Evolutionary conservation across 164 flowering plant genomes (phyloP).

Genomic region (Taxillus chinensis): DNA sequence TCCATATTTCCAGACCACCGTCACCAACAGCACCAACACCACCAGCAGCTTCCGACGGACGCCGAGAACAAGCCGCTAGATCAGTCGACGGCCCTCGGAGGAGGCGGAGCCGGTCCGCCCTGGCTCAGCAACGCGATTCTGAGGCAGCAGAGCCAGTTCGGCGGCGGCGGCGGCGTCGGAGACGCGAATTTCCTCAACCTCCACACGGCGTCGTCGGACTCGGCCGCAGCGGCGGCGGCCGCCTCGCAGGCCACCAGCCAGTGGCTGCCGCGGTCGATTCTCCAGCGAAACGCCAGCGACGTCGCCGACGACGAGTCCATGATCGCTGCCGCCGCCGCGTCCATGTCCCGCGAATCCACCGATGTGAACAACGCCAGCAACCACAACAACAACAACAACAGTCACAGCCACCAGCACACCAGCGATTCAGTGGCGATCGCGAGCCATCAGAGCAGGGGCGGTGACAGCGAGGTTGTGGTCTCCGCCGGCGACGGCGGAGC

Average conservation of each 20-base stretch:
- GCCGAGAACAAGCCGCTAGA: constrained; percentile 9
- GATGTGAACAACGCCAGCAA: constrained; percentile 13
- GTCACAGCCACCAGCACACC: background rate
- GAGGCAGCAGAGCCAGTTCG: constrained; percentile 21
- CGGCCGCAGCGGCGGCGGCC: constrained; percentile 10
- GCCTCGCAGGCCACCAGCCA: constrained; percentile 14
- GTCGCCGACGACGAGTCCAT: constrained; percentile 20
- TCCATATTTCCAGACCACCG: constrained; percentile 12
- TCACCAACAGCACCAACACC: background rate
- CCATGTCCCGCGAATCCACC: constrained; percentile 27
- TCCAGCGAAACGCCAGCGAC: constrained; percentile 24
- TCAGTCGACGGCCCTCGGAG: constrained; percentile 10
- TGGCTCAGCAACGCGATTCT: constrained; percentile 56
- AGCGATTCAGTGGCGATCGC: background rate
- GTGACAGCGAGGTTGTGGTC: constrained; percentile 9
- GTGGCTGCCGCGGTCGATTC: constrained; percentile 35
- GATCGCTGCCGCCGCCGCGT: constrained; percentile 19
- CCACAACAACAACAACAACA: constrained; percentile 8
- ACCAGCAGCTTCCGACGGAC: constrained; percentile 9
- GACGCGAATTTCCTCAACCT: constrained; percentile 35
- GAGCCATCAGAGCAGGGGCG: constrained; percentile 6
- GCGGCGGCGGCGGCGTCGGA: constrained; percentile 2
- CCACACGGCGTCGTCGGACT: constrained; percentile 19
- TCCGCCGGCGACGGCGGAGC: constrained; percentile 16
- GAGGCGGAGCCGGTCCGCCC: constrained; percentile 16